Evolutionary conservation across 306 rosid genomes (phyloP), one percentile per base, ranked within the genome.

Genomic region (Albizia julibrissin): DNA sequence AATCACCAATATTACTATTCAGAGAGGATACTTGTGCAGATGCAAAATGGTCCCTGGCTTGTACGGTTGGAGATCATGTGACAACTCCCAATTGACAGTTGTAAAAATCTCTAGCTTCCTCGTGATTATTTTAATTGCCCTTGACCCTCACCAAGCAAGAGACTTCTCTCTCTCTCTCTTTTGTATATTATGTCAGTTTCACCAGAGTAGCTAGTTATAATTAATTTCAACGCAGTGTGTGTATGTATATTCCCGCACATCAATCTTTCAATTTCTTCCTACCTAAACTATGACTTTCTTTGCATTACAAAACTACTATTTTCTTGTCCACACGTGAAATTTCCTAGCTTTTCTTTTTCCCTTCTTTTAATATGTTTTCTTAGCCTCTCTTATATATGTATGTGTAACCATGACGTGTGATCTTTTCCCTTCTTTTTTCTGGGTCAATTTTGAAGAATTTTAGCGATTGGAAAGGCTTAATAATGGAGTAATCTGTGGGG

Each of bases 51-150:
- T 78, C 86, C 90, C 87, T 84, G 64, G n/a, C 29, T 77, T 85
- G 58, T 79, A 85, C 86, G 84, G 89, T 85, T 85, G 85, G 76
- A 85, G 75, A 89, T 89, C 93, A 88, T 91, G 95, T 89, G 93
- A 88, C 69, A 65, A 33, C 75, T 82, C 85, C 87, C 69, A 83
- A 54, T 50, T 81, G 54, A 65, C 85, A 81, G 80, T 56, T 78
- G 82, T 84, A 79, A 67, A 29, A 56, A 72, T 72, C 26, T 68
- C 66, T 33, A 24, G 54, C 82, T 75, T 71, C 78, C 76, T 82
- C 79, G 85, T 85, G 85, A 74, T 72, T 82, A 76, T 87, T 78
- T 79, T 79, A 82, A 87, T 84, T 85, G 76, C 75, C 44, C 27
- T 79, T 85, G 84, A 82, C 84, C 86, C 75, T 44, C 34, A 11